A percentile compares a stretch with the other conserved stretches of the same genome.
Conservation (phyloP, 2,329 filamentous ascomycete species). For the Tolypocladium tundrense region DNA sequence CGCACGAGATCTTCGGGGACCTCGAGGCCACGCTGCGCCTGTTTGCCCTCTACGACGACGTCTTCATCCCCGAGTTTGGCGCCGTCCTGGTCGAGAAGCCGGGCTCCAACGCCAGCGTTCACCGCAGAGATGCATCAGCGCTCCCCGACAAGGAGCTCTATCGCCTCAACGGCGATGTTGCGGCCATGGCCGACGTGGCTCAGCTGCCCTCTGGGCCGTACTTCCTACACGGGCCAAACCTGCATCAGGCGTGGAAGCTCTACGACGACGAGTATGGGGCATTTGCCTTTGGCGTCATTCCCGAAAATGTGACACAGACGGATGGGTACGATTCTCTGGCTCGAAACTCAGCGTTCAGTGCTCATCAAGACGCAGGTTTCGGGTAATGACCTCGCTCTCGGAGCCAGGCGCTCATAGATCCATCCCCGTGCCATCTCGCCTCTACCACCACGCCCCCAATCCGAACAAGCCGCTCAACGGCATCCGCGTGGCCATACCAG, state of each 20-base stretch:
- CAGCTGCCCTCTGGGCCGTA: constrained; percentile 29
- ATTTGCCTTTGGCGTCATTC: constrained; percentile 26
- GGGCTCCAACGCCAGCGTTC: constrained; percentile 6
- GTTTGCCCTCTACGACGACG: constrained; percentile 25
- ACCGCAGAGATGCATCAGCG: not conserved
- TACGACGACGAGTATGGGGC: constrained; percentile 26
- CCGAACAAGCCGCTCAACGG: constrained; percentile 24
- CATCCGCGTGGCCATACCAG: constrained; percentile 23
- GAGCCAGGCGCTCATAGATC: constrained; percentile 14
- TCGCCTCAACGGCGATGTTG: constrained; percentile 3
- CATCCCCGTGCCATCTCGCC: constrained; percentile 26
- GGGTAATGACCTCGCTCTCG: constrained; percentile 16
- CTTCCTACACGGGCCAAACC: constrained; percentile 28
- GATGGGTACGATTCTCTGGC: not conserved
- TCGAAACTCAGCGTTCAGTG: too few species aligned
- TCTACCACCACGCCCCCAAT: constrained; percentile 20
- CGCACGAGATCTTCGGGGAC: constrained; percentile 25
- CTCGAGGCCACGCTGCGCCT: constrained; percentile 21
- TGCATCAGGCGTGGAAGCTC: constrained; percentile 30
- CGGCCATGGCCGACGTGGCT: constrained; percentile 5
- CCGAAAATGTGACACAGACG: constrained; percentile 13
- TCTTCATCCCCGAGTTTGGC: constrained; percentile 27
- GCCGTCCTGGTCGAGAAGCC: constrained; percentile 28
- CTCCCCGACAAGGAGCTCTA: not conserved
- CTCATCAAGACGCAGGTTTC: constrained; percentile 14